Evolutionary conservation across 768 basidiomycete species (phyloP).

Genomic region (Xerocomus potaroensis): DNA sequence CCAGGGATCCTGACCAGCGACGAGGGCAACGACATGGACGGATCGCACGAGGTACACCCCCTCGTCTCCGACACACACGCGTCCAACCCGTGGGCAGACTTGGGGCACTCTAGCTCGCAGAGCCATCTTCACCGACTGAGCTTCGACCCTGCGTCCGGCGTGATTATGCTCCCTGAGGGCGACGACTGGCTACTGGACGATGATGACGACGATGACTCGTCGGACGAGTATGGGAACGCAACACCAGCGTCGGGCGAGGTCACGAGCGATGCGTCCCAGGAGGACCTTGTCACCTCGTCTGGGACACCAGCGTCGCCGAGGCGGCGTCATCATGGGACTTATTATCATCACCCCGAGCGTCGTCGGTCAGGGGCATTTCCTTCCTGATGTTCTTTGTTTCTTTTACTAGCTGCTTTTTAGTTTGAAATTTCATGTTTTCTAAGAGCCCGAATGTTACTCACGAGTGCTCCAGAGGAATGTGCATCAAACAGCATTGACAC

Average conservation of each 20-base stretch:
- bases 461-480: neutral
- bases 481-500: too few relatives aligned
- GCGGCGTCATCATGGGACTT: conserved; percentile 70
- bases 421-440: neutral
- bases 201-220: conserved; percentile 28
- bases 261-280: conserved; percentile 17
- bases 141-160: conserved; percentile 82
- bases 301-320: conserved; percentile 35
- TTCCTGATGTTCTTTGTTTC: conserved; percentile 9
- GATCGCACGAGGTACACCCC: conserved; percentile 17
- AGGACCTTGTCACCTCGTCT: conserved; percentile 24
- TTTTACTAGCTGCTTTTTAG: neutral
- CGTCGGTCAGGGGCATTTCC: conserved; percentile 50
- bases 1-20: conserved; percentile 4
- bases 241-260: conserved; percentile 24
- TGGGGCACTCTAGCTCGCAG: conserved; percentile 19
- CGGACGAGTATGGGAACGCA: conserved; percentile 39
- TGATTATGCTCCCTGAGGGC: conserved; percentile 82
- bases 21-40: neutral
- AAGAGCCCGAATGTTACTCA: neutral
- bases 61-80: conserved; percentile 24
- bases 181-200: conserved; percentile 61
- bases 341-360: conserved; percentile 83
- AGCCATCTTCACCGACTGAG: conserved; percentile 60
- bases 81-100: conserved; percentile 66